These are phyloP conservation scores for Poronia punctata DNA, from an alignment of 495 filamentous ascomycete species.

Conservation along the genomic window DNA sequence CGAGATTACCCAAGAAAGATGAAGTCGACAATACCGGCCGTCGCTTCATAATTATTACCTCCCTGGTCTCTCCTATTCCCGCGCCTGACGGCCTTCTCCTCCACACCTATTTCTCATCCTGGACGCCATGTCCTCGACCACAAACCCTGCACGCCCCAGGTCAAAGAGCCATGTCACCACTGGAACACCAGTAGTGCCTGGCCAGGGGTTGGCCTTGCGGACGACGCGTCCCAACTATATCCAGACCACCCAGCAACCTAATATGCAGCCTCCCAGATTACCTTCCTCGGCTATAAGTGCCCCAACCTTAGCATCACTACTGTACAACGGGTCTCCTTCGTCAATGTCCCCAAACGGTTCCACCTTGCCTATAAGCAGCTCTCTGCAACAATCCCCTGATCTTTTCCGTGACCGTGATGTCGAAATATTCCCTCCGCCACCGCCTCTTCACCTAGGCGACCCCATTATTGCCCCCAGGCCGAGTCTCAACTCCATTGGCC, in stretches of 20 bases:
- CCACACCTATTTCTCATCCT: conserved; percentile 20
- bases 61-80: conserved; percentile 16
- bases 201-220: conserved; percentile 20
- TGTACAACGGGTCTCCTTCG: conserved; percentile 35
- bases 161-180: conserved; percentile 20
- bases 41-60: conserved; percentile 17
- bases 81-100: conserved; percentile 15
- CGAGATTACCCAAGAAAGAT: conserved; percentile 24
- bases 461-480: conserved; percentile 34
- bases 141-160: conserved; percentile 19
- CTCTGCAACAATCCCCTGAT: conserved; percentile 37
- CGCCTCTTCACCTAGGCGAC: conserved; percentile 37
- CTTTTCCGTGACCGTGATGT: conserved; percentile 19
- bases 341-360: conserved; percentile 34
- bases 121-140: conserved; percentile 30
- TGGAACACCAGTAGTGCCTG: conserved; percentile 21
- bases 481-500: conserved; percentile 30
- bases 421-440: conserved; percentile 21
- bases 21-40: conserved; percentile 27
- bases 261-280: conserved; percentile 26
- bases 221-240: conserved; percentile 34
- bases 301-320: conserved; percentile 34
- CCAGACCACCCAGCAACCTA: conserved; percentile 28
- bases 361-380: conserved; percentile 32
- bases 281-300: conserved; percentile 37